A percentile compares a stretch with the other conserved stretches of the same genome.
Evolutionary conservation across 2,329 filamentous ascomycete genomes (phyloP).

Genomic region (Beauveria caledonica): DNA sequence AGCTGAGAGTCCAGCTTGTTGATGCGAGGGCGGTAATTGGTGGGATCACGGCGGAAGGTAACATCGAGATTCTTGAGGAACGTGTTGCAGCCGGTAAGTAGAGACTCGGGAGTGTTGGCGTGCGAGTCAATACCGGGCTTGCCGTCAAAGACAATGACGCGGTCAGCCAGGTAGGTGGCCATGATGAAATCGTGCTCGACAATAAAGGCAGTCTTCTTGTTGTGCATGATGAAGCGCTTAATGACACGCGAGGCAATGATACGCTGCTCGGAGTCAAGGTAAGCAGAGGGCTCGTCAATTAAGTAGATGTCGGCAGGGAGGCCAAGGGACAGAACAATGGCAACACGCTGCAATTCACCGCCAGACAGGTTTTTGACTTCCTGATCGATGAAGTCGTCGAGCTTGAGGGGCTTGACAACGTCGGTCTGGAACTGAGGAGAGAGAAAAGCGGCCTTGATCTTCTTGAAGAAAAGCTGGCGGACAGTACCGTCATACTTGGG

Average conservation of each 20-base stretch:
- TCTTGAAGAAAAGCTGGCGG: constrained; percentile 98
- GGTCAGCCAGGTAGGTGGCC: constrained; percentile 69
- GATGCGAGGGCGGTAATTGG: constrained; percentile 93
- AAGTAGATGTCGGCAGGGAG: constrained; percentile 96
- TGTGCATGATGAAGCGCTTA: constrained; percentile 99
- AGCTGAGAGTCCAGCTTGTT: constrained; percentile 95
- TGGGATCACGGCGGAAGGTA: constrained; percentile 95
- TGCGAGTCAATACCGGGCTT: constrained; percentile 80
- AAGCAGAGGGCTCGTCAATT: constrained; percentile 95
- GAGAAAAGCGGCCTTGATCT: constrained; percentile 94
- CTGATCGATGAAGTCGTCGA: constrained; percentile 98
- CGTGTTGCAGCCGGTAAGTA: constrained; percentile 90
- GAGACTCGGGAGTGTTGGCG: constrained; percentile 83
- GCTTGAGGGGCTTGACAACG: constrained; percentile 97
- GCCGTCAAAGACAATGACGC: constrained; percentile 97
- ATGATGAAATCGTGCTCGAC: constrained; percentile 99
- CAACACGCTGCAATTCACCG: constrained; percentile 98
- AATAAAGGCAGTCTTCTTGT: constrained; percentile 98
- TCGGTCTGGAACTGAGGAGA: constrained; percentile 98
- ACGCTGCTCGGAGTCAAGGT: constrained; percentile 98
- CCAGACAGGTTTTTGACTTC: constrained; percentile 98
- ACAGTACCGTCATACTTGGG: constrained; percentile 97
- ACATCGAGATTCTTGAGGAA: constrained; percentile 97
- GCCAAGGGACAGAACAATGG: constrained; percentile 93
- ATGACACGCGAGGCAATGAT: constrained; percentile 95